phyloP scores from a whole-genome alignment of 2,329 filamentous ascomycete genomes.

The Arthroderma uncinatum region DNA sequence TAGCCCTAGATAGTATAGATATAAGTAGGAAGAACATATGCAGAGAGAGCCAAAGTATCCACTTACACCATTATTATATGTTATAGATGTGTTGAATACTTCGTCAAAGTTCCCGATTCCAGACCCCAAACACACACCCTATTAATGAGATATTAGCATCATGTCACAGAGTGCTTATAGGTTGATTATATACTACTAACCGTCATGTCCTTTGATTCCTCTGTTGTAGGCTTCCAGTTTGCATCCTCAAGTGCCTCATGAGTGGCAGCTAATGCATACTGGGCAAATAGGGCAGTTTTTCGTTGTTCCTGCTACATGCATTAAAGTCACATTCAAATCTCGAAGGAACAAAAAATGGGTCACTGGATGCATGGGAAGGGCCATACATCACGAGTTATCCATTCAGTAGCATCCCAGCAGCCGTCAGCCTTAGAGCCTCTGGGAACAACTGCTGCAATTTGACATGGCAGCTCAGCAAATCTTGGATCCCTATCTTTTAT shows the following conservation, averaged over 20 bases:
- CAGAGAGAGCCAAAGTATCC: background rate
- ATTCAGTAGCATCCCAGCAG: constrained; percentile 35
- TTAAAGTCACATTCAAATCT: background rate
- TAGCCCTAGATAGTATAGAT: constrained; percentile 53
- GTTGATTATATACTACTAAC: constrained; percentile 28
- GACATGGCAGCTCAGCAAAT: constrained; percentile 69
- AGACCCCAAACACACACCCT: constrained; percentile 85
- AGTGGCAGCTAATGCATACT: constrained; percentile 79
- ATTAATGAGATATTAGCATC: constrained; percentile 9
- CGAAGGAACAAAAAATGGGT: background rate
- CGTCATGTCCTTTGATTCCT: constrained; percentile 59
- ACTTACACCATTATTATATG: constrained; percentile 60
- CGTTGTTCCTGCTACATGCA: constrained; percentile 46
- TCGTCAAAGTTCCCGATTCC: constrained; percentile 92
- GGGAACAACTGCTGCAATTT: constrained; percentile 74
- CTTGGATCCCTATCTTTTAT: constrained; percentile 50
- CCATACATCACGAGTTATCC: constrained; percentile 34
- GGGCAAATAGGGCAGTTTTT: constrained; percentile 81
- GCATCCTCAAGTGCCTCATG: constrained; percentile 79
- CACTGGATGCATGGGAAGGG: background rate
- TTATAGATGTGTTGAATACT: constrained; percentile 70
- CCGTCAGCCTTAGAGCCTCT: constrained; percentile 37
- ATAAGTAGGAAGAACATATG: no score
- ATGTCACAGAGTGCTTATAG: background rate
- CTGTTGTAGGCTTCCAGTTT: constrained; percentile 54